Percentiles rank a stretch among this genome's conserved stretches.
phyloP scores from a whole-genome alignment of 176 grass and related monocot species.

The Raddia guianensis region DNA sequence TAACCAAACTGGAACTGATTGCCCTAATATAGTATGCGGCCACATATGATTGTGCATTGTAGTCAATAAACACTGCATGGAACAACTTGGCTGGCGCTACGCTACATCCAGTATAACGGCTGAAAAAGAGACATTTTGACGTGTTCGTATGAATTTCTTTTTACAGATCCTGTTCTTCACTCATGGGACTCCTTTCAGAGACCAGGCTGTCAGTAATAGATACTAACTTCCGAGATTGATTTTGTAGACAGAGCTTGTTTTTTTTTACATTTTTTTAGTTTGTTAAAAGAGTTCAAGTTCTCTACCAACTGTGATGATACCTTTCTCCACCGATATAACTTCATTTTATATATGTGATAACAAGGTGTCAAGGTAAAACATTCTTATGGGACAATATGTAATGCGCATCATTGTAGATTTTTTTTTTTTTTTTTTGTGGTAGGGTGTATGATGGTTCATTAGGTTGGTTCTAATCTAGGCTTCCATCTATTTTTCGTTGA shows the following conservation, averaged over 20 bases:
- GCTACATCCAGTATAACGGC: not conserved
- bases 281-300: not conserved
- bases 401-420: not conserved
- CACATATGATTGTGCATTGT: constrained; percentile 20
- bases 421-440: constrained; percentile 17
- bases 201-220: not conserved
- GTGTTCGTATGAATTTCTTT: not conserved
- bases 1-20: constrained; percentile 36
- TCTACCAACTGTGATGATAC: not conserved
- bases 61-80: not conserved
- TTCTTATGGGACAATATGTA: constrained; percentile 2
- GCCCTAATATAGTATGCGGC: not conserved
- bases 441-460: constrained; percentile 1
- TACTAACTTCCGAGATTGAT: not conserved
- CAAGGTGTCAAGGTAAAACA: not conserved
- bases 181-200: not conserved
- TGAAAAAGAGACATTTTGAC: not conserved
- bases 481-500: not conserved
- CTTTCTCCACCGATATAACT: constrained; percentile 4
- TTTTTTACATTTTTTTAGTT: not conserved
- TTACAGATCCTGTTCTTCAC: constrained; percentile 8
- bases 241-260: not conserved
- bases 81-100: not conserved
- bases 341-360: not conserved
- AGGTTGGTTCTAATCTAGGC: constrained; percentile 20